Conservation (phyloP, 257 asterid species). For the Solanum virginianum region DNA sequence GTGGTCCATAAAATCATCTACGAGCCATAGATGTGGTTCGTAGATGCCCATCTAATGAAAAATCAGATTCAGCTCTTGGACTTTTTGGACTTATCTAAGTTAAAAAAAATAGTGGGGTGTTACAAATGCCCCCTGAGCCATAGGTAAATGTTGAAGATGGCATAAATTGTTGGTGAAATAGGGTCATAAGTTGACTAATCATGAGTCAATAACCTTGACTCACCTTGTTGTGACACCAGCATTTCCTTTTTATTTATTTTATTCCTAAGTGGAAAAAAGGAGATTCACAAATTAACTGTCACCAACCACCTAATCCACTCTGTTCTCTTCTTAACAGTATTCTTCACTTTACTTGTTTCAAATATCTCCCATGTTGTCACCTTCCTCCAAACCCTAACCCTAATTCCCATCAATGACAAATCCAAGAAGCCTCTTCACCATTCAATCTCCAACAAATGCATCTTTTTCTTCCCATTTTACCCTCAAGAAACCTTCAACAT, state of each 20-base stretch:
- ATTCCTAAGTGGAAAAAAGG: slow-evolving; percentile 22
- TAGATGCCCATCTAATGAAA: no score
- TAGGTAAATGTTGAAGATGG: not conserved
- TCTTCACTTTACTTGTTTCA: slow-evolving; percentile 3
- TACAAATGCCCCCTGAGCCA: not conserved
- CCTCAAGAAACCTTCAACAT: slow-evolving; percentile 12
- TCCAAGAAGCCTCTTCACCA: slow-evolving; percentile 8
- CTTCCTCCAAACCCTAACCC: slow-evolving; percentile 11
- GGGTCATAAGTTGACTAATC: not conserved
- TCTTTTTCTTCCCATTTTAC: slow-evolving; percentile 26
- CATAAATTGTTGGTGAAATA: not conserved
- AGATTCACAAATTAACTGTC: slow-evolving; percentile 41
- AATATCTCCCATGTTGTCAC: slow-evolving; percentile 15
- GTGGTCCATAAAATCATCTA: no score
- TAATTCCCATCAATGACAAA: slow-evolving; percentile 24
- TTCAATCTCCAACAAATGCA: slow-evolving; percentile 14
- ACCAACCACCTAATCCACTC: slow-evolving; percentile 12
- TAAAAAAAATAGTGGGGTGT: no score
- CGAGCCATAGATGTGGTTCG: no score
- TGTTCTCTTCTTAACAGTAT: not conserved
- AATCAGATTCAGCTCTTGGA: no score
- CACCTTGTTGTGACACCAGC: not conserved
- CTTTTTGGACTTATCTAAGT: no score
- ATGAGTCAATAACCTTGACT: not conserved
- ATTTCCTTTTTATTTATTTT: not conserved